Base-by-base conservation (phyloP, 129 eudicot species). In the Erigeron canadensis region DNA sequence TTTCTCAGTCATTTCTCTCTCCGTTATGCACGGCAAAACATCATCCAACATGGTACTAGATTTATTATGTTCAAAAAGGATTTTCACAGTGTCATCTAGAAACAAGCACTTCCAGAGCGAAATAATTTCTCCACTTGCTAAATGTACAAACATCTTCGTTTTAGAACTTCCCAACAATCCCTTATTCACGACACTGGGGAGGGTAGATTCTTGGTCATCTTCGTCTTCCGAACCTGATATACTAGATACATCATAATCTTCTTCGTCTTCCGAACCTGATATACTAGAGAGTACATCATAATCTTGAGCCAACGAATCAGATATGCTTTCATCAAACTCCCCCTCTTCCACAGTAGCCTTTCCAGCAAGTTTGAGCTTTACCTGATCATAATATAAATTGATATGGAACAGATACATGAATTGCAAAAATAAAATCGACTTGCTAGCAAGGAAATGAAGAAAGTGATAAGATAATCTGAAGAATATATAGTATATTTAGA, bases 211-310 rank as follows among this genome's bases (percentile, higher is more conserved):
- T 73, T 81, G 81, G 53, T 89, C 89, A 69, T 85, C 89, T 80
- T 94, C 98, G 67, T 90, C 98, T 53, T 94, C 97, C 39, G 96
- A 94, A 47, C 97, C 97, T 28, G 98, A 94, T 78, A 94, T 90
- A 76, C 98, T 94, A 22, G 98, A 89, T 62, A 89, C 77, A 48
- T 94, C 98, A 70, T 67, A 74, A n/a, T n/a, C n/a, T n/a, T n/a
- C n/a, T n/a, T n/a, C n/a, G n/a, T n/a, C n/a, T n/a, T n/a, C n/a
- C n/a, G n/a, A n/a, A n/a, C n/a, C n/a, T n/a, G n/a, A n/a, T n/a
- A n/a, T n/a, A n/a, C n/a, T n/a, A n/a, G n/a, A n/a, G n/a, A n/a
- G n/a, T n/a, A n/a, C n/a, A n/a, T n/a, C n/a, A n/a, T n/a, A n/a
- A 77, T 89, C 96, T 81, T 83, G 82, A 67, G 80, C 80, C 60